Base-by-base conservation (phyloP, 108 stramenopile genomes). In the Discostella stelligeroides region DNA sequence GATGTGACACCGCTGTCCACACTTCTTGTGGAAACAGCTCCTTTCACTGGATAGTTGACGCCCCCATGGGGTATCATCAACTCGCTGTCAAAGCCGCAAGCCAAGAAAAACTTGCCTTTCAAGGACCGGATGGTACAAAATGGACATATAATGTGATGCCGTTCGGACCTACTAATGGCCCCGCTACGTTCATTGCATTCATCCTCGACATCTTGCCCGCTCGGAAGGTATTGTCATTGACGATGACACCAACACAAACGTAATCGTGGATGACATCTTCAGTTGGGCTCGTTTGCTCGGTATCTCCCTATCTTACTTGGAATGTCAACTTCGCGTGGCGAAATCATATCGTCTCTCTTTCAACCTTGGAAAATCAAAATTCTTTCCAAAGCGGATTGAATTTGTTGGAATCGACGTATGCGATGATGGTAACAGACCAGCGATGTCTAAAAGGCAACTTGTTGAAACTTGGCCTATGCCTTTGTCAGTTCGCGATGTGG, bases 111-210 rank as follows among this genome's bases (percentile, higher is more conserved):
- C n/a, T n/a, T n/a, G n/a, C n/a, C n/a, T n/a, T n/a, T n/a, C n/a
- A n/a, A n/a, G n/a, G n/a, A n/a, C n/a, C n/a, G n/a, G n/a, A 29
- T 14, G 54, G 25, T 14, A 55, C 27, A 23, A 55, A 55, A 29
- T 55, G 28, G 54, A 55, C 27, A 3, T 55, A 55, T 11, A 55
- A 24, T 4, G 28, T 55, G 7, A 55, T 55, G 54, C 54, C 54
- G 28, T 55, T 55, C n/a, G 27, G 54, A 10, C 54, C 54, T 12
- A 55, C 12, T 0, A 55, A 55, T 27, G 28, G n/a, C n/a, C n/a
- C n/a, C n/a, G n/a, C n/a, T n/a, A n/a, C n/a, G n/a, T n/a, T n/a
- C n/a, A n/a, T n/a, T 23, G 11, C 54, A 23, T 55, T 55, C 11
- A 55, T 55, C 28, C 28, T 27, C 12, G 54, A 55, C 28, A 29